Evolutionary conservation across 2,329 filamentous ascomycete species (phyloP).

Genomic region (Pezicula rhizophila): DNA sequence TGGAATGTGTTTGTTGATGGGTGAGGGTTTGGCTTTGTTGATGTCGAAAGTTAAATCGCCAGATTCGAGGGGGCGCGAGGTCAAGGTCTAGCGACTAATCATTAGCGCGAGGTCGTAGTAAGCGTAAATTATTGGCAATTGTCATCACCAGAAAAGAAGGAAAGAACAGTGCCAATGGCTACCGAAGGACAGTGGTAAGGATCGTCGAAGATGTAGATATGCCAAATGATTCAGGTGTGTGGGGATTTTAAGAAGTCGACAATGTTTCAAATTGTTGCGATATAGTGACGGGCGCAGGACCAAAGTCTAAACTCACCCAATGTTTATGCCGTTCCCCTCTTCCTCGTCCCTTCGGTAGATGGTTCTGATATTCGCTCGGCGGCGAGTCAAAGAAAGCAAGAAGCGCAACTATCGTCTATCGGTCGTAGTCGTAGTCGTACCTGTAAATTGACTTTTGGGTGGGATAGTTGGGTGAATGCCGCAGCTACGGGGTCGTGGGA

Average conservation of each 20-base stretch:
- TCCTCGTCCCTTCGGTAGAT: neutral
- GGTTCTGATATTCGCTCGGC: too few relatives aligned
- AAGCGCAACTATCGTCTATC: too few relatives aligned
- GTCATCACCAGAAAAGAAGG: too few relatives aligned
- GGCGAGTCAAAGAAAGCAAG: too few relatives aligned
- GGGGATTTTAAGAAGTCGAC: neutral
- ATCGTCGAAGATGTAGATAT: neutral
- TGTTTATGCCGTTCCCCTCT: neutral
- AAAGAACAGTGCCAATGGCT: neutral
- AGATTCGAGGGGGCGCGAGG: neutral
- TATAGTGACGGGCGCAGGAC: neutral
- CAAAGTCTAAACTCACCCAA: neutral
- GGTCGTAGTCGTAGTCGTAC: too few relatives aligned
- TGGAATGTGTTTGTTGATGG: constrained; percentile 1
- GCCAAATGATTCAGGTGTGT: neutral
- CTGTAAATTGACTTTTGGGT: too few relatives aligned
- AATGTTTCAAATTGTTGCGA: neutral
- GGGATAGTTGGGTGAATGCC: too few relatives aligned
- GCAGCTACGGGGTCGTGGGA: too few relatives aligned
- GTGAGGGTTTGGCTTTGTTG: neutral
- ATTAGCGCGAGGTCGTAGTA: too few relatives aligned
- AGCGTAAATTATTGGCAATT: too few relatives aligned
- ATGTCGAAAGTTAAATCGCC: neutral
- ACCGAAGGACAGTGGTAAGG: neutral
- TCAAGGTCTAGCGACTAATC: too few relatives aligned